A percentile compares a stretch with the other conserved stretches of the same genome.
Conservation (phyloP, 345 rosid species). For the Salix purpurea region DNA sequence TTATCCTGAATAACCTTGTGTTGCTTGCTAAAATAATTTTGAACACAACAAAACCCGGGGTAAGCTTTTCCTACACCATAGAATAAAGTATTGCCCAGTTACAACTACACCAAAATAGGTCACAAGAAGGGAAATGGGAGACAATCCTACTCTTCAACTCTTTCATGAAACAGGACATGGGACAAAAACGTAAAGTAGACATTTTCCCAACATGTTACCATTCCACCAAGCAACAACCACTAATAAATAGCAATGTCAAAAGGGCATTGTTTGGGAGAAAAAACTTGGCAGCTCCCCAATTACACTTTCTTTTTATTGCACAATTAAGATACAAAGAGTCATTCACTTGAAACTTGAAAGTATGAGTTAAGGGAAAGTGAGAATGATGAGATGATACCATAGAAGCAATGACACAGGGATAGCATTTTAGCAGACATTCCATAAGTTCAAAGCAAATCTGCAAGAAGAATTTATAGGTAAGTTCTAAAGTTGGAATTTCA, state of each 20-base stretch:
- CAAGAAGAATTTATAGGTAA: slow-evolving; percentile 23
- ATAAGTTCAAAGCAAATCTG: slow-evolving; percentile 86
- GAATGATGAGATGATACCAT: slow-evolving; percentile 45
- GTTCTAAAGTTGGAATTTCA: slow-evolving; percentile 12
- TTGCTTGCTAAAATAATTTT: neutral
- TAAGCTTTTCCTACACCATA: too few species aligned
- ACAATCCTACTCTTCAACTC: too few species aligned
- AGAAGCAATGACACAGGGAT: slow-evolving; percentile 44
- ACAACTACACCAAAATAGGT: too few species aligned
- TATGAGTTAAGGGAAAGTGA: slow-evolving; percentile 10
- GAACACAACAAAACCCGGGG: too few species aligned
- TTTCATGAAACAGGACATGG: too few species aligned
- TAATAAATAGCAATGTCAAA: neutral
- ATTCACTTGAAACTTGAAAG: neutral
- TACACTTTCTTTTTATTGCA: neutral
- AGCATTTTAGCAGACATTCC: slow-evolving; percentile 65
- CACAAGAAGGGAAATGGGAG: too few species aligned
- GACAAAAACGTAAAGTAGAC: too few species aligned
- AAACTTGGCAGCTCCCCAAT: neutral
- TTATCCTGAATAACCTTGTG: neutral
- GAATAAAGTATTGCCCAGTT: too few species aligned
- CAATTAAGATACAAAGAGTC: neutral
- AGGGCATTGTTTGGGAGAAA: neutral
- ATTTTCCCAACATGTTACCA: neutral
- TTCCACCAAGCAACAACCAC: neutral